Conservation (phyloP, 1,284 basidiomycete species). For the Puccinia coronata region DNA sequence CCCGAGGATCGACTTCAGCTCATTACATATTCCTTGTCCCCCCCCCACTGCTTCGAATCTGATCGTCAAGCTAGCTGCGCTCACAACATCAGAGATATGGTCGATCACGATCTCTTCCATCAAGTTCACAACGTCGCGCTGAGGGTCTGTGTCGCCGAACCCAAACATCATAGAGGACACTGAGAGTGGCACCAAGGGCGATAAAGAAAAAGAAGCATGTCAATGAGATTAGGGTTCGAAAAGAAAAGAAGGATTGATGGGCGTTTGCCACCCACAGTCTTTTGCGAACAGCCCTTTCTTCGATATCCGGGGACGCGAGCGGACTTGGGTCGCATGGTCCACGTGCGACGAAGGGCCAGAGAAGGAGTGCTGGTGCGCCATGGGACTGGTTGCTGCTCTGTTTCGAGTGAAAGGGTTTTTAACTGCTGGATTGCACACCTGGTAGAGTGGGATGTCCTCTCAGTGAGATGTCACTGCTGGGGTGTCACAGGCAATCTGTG, state of each 20-base stretch:
- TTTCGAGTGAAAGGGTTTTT: neutral
- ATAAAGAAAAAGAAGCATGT: too few relatives aligned
- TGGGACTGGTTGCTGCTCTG: too few relatives aligned
- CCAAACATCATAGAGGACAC: conserved; percentile 48
- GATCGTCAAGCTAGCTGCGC: neutral
- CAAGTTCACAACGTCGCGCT: conserved; percentile 35
- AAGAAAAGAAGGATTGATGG: neutral
- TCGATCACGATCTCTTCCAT: conserved; percentile 50
- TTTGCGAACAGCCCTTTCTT: conserved; percentile 43
- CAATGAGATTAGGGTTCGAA: neutral
- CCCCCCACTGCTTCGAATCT: too few relatives aligned
- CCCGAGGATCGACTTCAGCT: neutral
- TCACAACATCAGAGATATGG: conserved; percentile 44
- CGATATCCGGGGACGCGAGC: conserved; percentile 31
- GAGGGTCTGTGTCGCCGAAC: conserved; percentile 48
- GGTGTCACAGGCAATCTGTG: too few relatives aligned
- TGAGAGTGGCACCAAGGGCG: neutral
- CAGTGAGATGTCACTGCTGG: too few relatives aligned
- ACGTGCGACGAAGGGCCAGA: conserved; percentile 21
- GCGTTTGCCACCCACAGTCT: conserved; percentile 17
- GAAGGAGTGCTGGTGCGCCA: conserved; percentile 12
- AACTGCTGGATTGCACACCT: too few relatives aligned
- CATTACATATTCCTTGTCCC: neutral
- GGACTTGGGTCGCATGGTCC: conserved; percentile 23
- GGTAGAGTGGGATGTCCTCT: too few relatives aligned